Conservation (phyloP, 1,284 basidiomycete species). For the Earliella scabrosa region DNA sequence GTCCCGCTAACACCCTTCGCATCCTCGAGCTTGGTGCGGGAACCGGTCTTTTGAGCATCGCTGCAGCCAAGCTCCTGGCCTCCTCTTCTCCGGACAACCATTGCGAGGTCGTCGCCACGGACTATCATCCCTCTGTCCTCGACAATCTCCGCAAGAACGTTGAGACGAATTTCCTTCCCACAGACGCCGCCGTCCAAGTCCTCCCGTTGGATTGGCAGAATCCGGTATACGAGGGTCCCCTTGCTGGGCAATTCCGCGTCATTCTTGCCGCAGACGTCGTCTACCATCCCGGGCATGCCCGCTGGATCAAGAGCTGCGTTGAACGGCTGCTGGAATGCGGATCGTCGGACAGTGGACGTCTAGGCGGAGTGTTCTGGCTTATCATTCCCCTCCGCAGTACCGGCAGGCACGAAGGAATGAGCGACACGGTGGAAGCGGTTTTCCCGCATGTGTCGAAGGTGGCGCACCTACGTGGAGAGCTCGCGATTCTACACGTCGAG, state of each 20-base stretch:
- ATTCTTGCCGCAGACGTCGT: slow-evolving; percentile 75
- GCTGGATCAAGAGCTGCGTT: slow-evolving; percentile 67
- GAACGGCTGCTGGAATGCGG: slow-evolving; percentile 46
- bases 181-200: slow-evolving; percentile 41
- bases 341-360: slow-evolving; percentile 34
- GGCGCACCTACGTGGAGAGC: too few relatives aligned
- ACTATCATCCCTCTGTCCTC: slow-evolving; percentile 81
- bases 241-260: slow-evolving; percentile 45
- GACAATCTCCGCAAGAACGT: slow-evolving; percentile 74
- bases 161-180: slow-evolving; percentile 53
- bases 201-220: slow-evolving; percentile 72
- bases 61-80: slow-evolving; percentile 60
- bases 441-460: slow-evolving; percentile 44
- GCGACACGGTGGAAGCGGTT: slow-evolving; percentile 57
- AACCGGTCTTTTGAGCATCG: slow-evolving; percentile 83
- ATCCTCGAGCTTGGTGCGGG: slow-evolving; percentile 88
- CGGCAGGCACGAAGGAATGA: slow-evolving; percentile 69
- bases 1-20: slow-evolving; percentile 35
- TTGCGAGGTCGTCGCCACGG: slow-evolving; percentile 67
- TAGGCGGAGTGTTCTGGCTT: slow-evolving; percentile 60
- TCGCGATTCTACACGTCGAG: slow-evolving; percentile 51
- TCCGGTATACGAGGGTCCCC: slow-evolving; percentile 17
- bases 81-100: slow-evolving; percentile 1
- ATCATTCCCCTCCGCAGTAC: slow-evolving; percentile 71
- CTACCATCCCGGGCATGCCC: slow-evolving; percentile 69